Conservation (phyloP, 139 green algal species). For the Monoraphidium neglectum region DNA sequence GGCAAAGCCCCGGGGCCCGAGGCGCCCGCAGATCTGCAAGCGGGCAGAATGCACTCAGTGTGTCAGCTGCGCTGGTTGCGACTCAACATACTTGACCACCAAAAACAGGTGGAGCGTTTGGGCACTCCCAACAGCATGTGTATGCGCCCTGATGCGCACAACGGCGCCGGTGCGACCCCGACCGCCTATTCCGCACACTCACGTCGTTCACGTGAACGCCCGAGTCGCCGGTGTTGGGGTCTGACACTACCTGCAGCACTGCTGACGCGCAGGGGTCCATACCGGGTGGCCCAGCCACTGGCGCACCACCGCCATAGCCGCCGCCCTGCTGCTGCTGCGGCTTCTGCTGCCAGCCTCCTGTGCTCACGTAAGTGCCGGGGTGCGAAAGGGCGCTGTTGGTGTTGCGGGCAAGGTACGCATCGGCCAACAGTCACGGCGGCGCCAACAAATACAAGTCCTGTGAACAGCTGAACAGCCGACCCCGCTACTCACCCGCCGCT, state of each 20-base stretch:
- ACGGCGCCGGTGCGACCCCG: background rate
- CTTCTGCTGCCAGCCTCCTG: background rate
- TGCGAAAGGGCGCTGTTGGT: background rate
- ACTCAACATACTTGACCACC: background rate
- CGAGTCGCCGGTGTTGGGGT: background rate
- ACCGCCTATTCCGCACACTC: background rate
- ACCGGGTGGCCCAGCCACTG: background rate
- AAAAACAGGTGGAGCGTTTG: background rate
- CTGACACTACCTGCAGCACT: slow-evolving; percentile 12
- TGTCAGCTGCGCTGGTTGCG: slow-evolving; percentile 27
- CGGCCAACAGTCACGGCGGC: no score
- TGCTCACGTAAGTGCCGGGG: background rate
- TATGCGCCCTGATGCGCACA: no score
- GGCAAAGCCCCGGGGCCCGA: slow-evolving; percentile 36
- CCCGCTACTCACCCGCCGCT: slow-evolving; percentile 7
- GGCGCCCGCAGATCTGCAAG: slow-evolving; percentile 26
- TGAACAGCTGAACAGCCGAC: no score
- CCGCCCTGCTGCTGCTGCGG: slow-evolving; percentile 23
- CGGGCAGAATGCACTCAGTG: no score
- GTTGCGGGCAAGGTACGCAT: no score
- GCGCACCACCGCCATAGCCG: slow-evolving; percentile 9
- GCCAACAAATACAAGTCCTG: no score
- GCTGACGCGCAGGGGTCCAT: slow-evolving; percentile 6
- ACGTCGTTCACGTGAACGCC: slow-evolving; percentile 28
- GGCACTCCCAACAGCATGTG: background rate